Evolutionary conservation across 2,329 filamentous ascomycete genomes (phyloP).

Genomic region (Alternaria solani): DNA sequence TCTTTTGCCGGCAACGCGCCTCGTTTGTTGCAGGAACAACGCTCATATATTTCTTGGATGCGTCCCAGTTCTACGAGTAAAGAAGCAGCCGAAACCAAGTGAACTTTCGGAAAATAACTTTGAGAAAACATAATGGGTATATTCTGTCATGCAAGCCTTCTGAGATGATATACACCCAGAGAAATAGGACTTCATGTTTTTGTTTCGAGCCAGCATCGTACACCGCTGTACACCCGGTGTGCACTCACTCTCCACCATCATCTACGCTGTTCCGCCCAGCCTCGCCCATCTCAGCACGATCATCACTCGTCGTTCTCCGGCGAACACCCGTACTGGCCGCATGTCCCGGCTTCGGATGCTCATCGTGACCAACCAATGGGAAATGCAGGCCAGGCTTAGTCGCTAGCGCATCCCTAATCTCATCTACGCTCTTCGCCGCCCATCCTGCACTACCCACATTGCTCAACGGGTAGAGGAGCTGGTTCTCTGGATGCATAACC

Average conservation of each 20-base stretch:
- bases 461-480: conserved; percentile 64
- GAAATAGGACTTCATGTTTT: background rate
- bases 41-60: background rate
- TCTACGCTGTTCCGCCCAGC: background rate
- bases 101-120: background rate
- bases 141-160: background rate
- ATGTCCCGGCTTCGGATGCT: conserved; percentile 19
- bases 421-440: conserved; percentile 47
- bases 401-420: conserved; percentile 53
- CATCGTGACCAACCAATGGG: conserved; percentile 18
- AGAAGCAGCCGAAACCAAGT: background rate
- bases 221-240: background rate
- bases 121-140: background rate
- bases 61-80: background rate
- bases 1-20: background rate
- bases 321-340: background rate
- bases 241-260: background rate
- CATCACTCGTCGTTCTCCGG: background rate
- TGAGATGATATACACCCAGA: background rate
- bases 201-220: background rate
- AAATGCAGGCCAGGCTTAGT: conserved; percentile 40
- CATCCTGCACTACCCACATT: conserved; percentile 46
- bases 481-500: conserved; percentile 57
- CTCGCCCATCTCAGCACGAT: background rate
- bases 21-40: background rate